Conservation (phyloP, 78 protist species). For the Dictyostelium citrinum region DNA sequence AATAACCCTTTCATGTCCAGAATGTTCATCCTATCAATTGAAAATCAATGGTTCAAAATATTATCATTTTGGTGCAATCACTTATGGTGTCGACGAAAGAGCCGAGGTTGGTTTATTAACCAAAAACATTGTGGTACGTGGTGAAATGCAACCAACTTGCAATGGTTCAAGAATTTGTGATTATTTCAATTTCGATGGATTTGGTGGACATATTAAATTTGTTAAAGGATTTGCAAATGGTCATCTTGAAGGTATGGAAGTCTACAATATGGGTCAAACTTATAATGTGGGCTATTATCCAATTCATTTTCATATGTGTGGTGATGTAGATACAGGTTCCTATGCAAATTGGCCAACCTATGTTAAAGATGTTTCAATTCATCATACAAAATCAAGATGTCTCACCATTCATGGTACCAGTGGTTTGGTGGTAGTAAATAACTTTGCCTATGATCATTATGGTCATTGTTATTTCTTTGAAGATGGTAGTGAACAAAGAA, state of each 20-base stretch:
- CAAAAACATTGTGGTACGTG: constrained; percentile 32
- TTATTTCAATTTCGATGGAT: constrained; percentile 43
- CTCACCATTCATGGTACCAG: constrained; percentile 71
- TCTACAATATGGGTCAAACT: constrained; percentile 73
- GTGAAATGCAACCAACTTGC: constrained; percentile 30
- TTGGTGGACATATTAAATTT: constrained; percentile 54
- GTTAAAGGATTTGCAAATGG: constrained; percentile 22
- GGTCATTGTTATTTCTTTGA: constrained; percentile 83
- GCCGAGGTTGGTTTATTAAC: constrained; percentile 67
- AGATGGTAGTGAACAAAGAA: constrained; percentile 76
- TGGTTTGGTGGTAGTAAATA: constrained; percentile 53
- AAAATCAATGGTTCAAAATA: not conserved
- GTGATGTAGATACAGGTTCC: constrained; percentile 57
- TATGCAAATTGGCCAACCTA: constrained; percentile 65
- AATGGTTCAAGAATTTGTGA: constrained; percentile 23
- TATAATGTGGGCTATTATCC: constrained; percentile 72
- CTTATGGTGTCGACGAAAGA: constrained; percentile 49
- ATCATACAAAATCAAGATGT: constrained; percentile 72
- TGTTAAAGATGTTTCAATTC: constrained; percentile 66
- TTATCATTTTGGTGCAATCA: constrained; percentile 67
- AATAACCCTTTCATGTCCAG: constrained; percentile 10
- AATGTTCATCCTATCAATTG: constrained; percentile 30
- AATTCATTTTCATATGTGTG: constrained; percentile 82
- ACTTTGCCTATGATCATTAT: constrained; percentile 61
- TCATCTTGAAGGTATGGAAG: constrained; percentile 71